Conservation (phyloP, 1,284 basidiomycete species). For the Cryptococcus deneoformans region DNA sequence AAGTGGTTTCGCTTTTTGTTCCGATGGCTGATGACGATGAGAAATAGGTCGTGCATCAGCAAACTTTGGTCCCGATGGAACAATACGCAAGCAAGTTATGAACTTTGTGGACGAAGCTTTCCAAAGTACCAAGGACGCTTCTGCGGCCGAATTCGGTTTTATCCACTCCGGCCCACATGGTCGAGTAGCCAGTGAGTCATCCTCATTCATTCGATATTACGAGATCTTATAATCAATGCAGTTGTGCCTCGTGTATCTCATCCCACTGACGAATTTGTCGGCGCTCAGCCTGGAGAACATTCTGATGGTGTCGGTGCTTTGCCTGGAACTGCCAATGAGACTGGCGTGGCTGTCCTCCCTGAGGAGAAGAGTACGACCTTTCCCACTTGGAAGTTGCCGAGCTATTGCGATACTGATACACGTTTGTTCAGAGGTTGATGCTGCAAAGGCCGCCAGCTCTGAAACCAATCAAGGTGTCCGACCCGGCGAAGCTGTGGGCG, state of each 20-base stretch:
- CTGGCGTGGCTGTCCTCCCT: constrained; percentile 51
- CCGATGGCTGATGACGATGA: not conserved
- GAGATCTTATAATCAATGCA: not conserved
- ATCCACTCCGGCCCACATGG: not conserved
- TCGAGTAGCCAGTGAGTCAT: not conserved
- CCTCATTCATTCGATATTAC: not conserved
- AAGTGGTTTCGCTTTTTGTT: not conserved
- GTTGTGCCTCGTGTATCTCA: constrained; percentile 19
- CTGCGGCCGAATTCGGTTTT: not conserved
- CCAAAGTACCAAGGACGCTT: not conserved
- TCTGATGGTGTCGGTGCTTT: constrained; percentile 50
- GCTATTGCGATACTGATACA: no score
- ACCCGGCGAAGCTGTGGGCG: not conserved
- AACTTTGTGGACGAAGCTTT: constrained; percentile 3
- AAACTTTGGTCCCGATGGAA: constrained; percentile 12
- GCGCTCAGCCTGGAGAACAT: constrained; percentile 33
- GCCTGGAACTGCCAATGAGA: constrained; percentile 47
- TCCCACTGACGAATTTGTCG: constrained; percentile 31
- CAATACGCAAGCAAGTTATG: constrained; percentile 10
- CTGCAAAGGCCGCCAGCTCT: not conserved
- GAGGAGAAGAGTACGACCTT: constrained; percentile 42
- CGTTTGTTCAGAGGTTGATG: constrained; percentile 2
- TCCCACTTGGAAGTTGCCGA: not conserved
- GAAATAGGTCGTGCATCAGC: constrained; percentile 14
- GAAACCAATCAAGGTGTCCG: not conserved